These are phyloP conservation scores for Micromonas commoda DNA, from an alignment of 139 green algal genomes.

Conservation along the genomic window DNA sequence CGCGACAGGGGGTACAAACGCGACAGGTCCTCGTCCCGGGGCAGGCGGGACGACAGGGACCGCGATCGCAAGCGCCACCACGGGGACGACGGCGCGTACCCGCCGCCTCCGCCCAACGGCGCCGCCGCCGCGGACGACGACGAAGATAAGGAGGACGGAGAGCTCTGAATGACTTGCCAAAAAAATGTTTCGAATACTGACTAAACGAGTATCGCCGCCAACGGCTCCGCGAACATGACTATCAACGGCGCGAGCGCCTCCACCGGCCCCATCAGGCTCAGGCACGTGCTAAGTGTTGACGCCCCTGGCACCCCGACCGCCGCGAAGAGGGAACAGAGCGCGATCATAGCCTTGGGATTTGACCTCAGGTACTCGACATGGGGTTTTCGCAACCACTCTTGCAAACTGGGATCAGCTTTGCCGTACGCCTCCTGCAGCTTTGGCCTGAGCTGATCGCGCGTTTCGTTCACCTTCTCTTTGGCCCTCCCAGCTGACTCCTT, in stretches of 20 bases:
- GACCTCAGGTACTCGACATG: not conserved
- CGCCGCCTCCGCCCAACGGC: no score
- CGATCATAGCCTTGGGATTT: not conserved
- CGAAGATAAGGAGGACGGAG: not conserved
- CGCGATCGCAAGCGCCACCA: no score
- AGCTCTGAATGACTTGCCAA: not conserved
- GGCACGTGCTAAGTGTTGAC: not conserved
- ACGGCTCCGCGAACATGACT: not conserved
- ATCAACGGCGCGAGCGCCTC: not conserved
- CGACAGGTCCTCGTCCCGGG: no score
- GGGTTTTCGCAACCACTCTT: not conserved
- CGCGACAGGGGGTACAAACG: not conserved
- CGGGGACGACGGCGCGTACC: no score
- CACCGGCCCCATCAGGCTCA: not conserved
- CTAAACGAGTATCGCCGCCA: not conserved
- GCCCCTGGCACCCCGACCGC: not conserved
- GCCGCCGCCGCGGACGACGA: not conserved
- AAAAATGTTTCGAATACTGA: no score
- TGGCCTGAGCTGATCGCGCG: not conserved
- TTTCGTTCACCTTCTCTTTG: not conserved
- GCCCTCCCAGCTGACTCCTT: not conserved
- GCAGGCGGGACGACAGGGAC: no score
- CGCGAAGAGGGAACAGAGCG: not conserved
- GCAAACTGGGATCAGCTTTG: not conserved
- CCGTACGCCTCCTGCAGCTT: not conserved